phyloP scores from a whole-genome alignment of 2,329 filamentous ascomycete species.

The Seiridium cupressi region DNA sequence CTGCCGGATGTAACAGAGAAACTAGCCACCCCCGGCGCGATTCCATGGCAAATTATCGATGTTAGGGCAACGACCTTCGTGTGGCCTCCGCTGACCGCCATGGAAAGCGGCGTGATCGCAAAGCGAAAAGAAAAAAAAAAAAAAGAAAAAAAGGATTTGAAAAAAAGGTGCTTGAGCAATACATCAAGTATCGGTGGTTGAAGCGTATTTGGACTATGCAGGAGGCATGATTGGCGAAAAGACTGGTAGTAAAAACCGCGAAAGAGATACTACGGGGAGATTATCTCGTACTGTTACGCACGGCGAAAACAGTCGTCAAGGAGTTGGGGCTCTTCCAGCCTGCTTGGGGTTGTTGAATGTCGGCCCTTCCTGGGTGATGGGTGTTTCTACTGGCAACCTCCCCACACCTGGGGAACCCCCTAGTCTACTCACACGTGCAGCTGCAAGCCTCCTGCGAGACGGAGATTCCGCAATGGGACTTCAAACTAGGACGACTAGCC shows the following conservation, averaged over 20 bases:
- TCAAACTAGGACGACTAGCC: neutral
- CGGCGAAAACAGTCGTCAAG: neutral
- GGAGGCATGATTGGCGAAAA: neutral
- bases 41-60: neutral
- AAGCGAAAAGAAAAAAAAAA: too few relatives aligned
- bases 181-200: neutral
- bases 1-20: neutral
- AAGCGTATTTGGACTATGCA: constrained; percentile 1
- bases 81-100: too few relatives aligned
- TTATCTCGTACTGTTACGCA: neutral
- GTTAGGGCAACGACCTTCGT: neutral
- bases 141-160: neutral
- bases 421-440: neutral
- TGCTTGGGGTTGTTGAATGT: neutral
- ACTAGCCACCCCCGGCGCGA: neutral
- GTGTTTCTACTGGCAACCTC: neutral
- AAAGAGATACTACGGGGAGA: neutral
- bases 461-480: neutral
- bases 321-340: neutral
- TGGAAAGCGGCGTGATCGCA: too few relatives aligned
- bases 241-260: neutral
- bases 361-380: neutral
- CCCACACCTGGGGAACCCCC: neutral
- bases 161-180: neutral
- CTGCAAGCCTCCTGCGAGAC: neutral